phyloP scores from a whole-genome alignment of 2,329 filamentous ascomycete species.

The Fonsecaea nubica region DNA sequence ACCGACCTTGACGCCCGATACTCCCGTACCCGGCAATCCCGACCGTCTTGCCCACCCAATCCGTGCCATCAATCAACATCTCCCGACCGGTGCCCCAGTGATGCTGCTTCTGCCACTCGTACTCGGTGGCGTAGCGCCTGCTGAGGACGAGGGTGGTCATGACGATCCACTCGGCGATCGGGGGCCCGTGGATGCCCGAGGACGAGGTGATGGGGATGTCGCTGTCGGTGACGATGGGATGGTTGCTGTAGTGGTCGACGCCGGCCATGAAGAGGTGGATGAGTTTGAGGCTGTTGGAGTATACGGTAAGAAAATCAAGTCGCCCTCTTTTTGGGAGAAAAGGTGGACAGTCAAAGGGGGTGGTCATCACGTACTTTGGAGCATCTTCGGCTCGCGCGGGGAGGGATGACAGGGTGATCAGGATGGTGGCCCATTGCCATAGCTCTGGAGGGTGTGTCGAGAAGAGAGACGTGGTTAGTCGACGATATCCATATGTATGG shows the following conservation, averaged over 20 bases:
- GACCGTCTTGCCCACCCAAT: constrained; percentile 63
- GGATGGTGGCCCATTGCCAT: constrained; percentile 53
- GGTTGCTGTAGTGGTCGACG: constrained; percentile 60
- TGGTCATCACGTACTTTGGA: constrained; percentile 38
- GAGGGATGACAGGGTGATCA: constrained; percentile 57
- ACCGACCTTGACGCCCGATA: constrained; percentile 65
- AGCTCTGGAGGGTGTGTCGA: constrained; percentile 42
- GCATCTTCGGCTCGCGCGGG: constrained; percentile 47
- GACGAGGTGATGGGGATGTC: constrained; percentile 62
- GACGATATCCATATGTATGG: neutral
- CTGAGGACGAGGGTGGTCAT: constrained; percentile 66
- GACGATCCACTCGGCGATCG: constrained; percentile 71
- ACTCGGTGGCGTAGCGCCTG: constrained; percentile 61
- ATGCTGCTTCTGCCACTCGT: constrained; percentile 64
- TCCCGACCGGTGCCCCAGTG: constrained; percentile 55
- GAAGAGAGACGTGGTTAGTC: constrained; percentile 7
- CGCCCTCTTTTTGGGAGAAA: neutral
- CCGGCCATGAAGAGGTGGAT: constrained; percentile 66
- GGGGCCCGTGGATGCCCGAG: constrained; percentile 66
- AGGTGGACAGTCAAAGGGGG: neutral
- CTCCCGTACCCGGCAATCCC: constrained; percentile 68
- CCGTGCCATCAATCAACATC: constrained; percentile 47
- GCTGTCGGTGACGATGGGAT: constrained; percentile 61
- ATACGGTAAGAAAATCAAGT: neutral
- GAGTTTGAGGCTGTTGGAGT: constrained; percentile 50